Percentiles rank a stretch among this genome's conserved stretches.
Conservation (phyloP, 805 yeast genomes). For the Brettanomyces nanus region DNA sequence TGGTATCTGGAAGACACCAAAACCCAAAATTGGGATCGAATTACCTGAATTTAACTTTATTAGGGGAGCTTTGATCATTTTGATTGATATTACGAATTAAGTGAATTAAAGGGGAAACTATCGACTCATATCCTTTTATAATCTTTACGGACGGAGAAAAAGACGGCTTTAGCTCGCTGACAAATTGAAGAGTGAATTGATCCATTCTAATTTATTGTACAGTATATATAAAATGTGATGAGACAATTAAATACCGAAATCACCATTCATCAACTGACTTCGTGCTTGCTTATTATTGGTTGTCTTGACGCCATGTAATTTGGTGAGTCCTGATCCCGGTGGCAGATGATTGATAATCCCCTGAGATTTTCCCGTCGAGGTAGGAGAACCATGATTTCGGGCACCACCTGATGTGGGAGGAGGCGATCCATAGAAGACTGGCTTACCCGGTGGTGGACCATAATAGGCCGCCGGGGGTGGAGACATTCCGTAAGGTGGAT, state of each 20-base stretch:
- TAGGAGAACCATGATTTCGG: too few relatives aligned
- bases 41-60: constrained; percentile 24
- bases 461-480: too few relatives aligned
- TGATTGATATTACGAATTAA: too few relatives aligned
- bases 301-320: constrained; percentile 33
- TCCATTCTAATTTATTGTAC: too few relatives aligned
- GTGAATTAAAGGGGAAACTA: too few relatives aligned
- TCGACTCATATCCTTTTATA: too few relatives aligned
- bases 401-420: background rate
- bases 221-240: too few relatives aligned
- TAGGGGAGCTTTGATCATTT: constrained; percentile 8
- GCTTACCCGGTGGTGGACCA: background rate
- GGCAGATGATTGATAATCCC: constrained; percentile 42
- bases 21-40: constrained; percentile 46
- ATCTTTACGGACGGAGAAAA: too few relatives aligned
- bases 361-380: constrained; percentile 25
- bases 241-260: constrained; percentile 61
- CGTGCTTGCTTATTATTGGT: constrained; percentile 50
- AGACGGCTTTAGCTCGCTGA: too few relatives aligned
- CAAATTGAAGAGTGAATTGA: too few relatives aligned
- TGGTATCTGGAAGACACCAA: constrained; percentile 45
- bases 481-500: background rate
- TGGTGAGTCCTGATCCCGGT: constrained; percentile 34
- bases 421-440: background rate
- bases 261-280: constrained; percentile 56